phyloP scores from a whole-genome alignment of 208 protist species.

The Trypanosoma vivax region DNA sequence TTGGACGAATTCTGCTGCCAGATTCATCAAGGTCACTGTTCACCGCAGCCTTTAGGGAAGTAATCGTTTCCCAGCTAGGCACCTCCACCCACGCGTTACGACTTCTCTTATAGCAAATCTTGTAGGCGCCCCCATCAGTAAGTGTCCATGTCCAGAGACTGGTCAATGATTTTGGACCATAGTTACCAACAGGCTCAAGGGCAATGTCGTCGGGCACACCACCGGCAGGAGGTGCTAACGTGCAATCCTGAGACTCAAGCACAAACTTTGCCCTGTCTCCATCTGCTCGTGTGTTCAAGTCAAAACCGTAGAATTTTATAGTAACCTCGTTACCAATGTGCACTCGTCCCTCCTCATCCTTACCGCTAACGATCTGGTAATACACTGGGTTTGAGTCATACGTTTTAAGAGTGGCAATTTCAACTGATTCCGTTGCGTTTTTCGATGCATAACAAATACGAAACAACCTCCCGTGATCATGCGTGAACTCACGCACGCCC shows the following conservation, averaged over 20 bases:
- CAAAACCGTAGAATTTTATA: constrained; percentile 72
- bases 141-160: constrained; percentile 48
- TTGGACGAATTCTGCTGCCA: constrained; percentile 23
- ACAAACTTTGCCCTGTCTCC: constrained; percentile 74
- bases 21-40: neutral
- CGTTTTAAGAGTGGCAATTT: constrained; percentile 48
- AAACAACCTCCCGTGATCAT: constrained; percentile 36
- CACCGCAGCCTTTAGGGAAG: neutral
- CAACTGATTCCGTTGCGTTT: neutral
- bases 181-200: constrained; percentile 53
- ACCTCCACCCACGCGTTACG: constrained; percentile 50
- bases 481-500: constrained; percentile 22
- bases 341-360: constrained; percentile 30
- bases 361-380: constrained; percentile 46
- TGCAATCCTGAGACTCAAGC: constrained; percentile 40
- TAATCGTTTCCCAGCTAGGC: constrained; percentile 45
- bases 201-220: constrained; percentile 47
- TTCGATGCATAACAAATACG: constrained; percentile 41
- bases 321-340: constrained; percentile 23
- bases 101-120: constrained; percentile 69
- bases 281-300: constrained; percentile 55
- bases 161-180: constrained; percentile 61
- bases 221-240: constrained; percentile 37
- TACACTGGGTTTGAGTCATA: constrained; percentile 62
- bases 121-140: constrained; percentile 40